phyloP scores from a whole-genome alignment of 116 monocot species.

The Iris pallida region DNA sequence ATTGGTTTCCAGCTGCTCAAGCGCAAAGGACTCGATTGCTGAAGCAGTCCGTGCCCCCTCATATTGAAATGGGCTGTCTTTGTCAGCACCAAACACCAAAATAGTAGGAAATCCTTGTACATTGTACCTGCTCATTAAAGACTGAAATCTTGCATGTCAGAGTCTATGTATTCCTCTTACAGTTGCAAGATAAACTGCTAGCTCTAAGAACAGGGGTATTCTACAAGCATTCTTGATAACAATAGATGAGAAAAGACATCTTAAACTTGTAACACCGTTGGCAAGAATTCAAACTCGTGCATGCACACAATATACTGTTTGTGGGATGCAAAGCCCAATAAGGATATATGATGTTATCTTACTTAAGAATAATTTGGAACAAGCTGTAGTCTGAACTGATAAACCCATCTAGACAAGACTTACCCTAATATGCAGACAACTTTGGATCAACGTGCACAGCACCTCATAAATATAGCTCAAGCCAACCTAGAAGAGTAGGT shows the following conservation, averaged over 20 bases:
- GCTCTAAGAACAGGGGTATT: slow-evolving; percentile 1
- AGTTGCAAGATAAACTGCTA: neutral
- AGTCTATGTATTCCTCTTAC: too few relatives aligned
- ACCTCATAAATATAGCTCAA: too few relatives aligned
- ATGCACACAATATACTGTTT: too few relatives aligned
- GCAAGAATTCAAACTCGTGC: too few relatives aligned
- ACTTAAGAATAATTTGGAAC: too few relatives aligned
- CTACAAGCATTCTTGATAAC: neutral
- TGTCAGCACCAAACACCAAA: slow-evolving; percentile 86
- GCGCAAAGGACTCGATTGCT: slow-evolving; percentile 87
- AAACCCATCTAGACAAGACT: too few relatives aligned
- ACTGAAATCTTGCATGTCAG: slow-evolving; percentile 19
- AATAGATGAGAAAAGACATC: neutral
- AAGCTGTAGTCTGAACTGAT: too few relatives aligned
- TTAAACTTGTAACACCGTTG: neutral
- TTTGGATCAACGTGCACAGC: too few relatives aligned
- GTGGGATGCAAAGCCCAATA: too few relatives aligned
- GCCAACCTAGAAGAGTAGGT: too few relatives aligned
- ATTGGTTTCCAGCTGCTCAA: slow-evolving; percentile 83
- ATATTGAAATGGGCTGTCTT: slow-evolving; percentile 73
- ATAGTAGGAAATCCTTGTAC: slow-evolving; percentile 96
- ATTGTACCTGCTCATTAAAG: slow-evolving; percentile 89
- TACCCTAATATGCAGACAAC: too few relatives aligned
- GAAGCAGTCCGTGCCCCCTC: slow-evolving; percentile 80
- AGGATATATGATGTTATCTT: too few relatives aligned